Conservation (phyloP, 148 eudicot genomes). For the Silene uniflora region DNA sequence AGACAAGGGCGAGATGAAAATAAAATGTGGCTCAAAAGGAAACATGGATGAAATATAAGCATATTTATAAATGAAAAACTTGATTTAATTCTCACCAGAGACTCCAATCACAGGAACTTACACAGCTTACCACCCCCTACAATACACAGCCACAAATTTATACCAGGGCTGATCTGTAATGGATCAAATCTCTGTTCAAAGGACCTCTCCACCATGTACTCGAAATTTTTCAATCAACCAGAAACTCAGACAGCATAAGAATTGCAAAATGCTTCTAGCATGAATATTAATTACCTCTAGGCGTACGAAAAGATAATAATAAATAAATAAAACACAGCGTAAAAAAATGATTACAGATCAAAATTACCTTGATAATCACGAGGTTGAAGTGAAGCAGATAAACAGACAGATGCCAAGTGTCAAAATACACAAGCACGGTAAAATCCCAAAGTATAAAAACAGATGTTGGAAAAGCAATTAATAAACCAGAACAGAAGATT, state of each 20-base stretch:
- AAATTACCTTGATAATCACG: not conserved
- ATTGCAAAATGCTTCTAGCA: not conserved
- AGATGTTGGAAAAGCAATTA: too few species aligned
- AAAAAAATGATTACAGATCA: not conserved
- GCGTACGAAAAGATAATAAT: too few species aligned
- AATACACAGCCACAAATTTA: not conserved
- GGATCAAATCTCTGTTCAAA: not conserved
- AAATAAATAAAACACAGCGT: not conserved
- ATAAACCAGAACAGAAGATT: too few species aligned
- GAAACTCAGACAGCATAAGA: not conserved
- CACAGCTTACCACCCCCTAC: not conserved
- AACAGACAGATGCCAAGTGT: not conserved
- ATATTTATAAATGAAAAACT: not conserved
- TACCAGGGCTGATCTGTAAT: not conserved
- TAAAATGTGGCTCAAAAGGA: not conserved
- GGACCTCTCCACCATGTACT: not conserved
- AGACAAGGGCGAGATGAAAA: too few species aligned
- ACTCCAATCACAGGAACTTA: too few species aligned
- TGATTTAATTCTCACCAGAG: too few species aligned
- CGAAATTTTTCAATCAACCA: not conserved
- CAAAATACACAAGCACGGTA: not conserved
- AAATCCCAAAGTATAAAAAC: not conserved
- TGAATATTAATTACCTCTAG: not conserved
- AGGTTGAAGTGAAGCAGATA: not conserved
- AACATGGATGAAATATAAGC: not conserved